Conservation (phyloP, 805 yeast genomes). For the Suhomyces canberraensis region DNA sequence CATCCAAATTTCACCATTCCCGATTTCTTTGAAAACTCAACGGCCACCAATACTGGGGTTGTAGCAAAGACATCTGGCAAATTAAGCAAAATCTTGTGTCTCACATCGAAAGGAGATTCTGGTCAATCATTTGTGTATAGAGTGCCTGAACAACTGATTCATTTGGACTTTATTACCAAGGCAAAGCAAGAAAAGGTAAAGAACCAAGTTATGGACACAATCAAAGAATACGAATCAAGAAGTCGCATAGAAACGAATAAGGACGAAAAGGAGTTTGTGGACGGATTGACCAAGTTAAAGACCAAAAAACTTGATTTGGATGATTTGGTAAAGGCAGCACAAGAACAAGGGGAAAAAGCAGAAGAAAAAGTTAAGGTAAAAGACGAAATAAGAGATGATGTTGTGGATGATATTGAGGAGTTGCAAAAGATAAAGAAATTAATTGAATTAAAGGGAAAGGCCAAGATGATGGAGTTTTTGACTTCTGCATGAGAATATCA, state of each 20-base stretch:
- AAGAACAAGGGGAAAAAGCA: not conserved
- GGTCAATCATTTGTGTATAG: slow-evolving; percentile 50
- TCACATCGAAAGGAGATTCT: slow-evolving; percentile 14
- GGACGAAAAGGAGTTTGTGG: slow-evolving; percentile 19
- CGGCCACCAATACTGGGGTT: slow-evolving; percentile 16
- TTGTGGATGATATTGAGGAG: slow-evolving; percentile 43
- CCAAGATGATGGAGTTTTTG: slow-evolving; percentile 58
- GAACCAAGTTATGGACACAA: slow-evolving; percentile 18
- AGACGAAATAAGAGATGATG: not conserved
- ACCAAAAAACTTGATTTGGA: slow-evolving; percentile 39
- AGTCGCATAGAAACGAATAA: slow-evolving; percentile 14
- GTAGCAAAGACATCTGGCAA: slow-evolving; percentile 17
- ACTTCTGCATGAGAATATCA: slow-evolving; percentile 8
- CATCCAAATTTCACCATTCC: slow-evolving; percentile 27
- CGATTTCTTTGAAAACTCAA: slow-evolving; percentile 24
- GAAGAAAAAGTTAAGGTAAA: not conserved
- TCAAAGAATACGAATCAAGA: slow-evolving; percentile 23
- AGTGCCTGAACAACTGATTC: slow-evolving; percentile 64
- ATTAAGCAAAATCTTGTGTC: slow-evolving; percentile 17
- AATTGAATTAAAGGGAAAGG: slow-evolving; percentile 68
- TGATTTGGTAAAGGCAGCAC: slow-evolving; percentile 44
- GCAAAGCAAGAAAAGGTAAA: slow-evolving; percentile 29
- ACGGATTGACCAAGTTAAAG: slow-evolving; percentile 29
- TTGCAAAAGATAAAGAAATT: slow-evolving; percentile 56
- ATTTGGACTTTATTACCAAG: slow-evolving; percentile 64